Evolutionary conservation across 305 asterid genomes (phyloP), one percentile per base, ranked within the genome.

Genomic region (Rubia occidens): DNA sequence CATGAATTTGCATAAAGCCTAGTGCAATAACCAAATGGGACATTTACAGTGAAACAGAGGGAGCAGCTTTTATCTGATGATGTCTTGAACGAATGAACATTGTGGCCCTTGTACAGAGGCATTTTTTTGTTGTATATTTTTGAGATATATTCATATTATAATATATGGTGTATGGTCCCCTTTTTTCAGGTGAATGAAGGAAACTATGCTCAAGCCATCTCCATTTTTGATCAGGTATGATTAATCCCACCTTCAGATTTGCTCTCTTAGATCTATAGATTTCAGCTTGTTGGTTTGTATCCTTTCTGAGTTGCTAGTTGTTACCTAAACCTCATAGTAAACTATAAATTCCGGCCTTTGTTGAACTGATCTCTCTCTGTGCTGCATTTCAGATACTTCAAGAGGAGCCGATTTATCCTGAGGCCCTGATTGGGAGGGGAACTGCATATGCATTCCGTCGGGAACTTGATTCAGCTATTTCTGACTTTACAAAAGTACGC

Each of bases 391-490:
- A 94, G 99, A 90, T 94, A 75, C 86, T 94, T 69, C 79, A 81
- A 80, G 95, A 90, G 77, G 96, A 94, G 67, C 95, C 99, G 47
- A 90, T 77, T 74, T 95, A 95, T 79, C 91, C 96, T 11, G 99
- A 95, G 84, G 97, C 99, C 69, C 78, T 95, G 72, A 86, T 95
- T 76, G 99, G 99, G 77, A 84, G 99, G 82, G 99, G 99, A 78
- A 95, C 99, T n/a, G 96, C 99, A 58, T 88, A 89, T 86, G 99
- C 99, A 76, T 95, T 95, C 75, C 91, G 88, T 77, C 86, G 96
- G 73, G 99, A 95, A 83, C 88, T 95, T 62, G 94, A 89, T 78
- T 78, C 94, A 68, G 99, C 99, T 79, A 95, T 95, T 83, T 85
- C 85, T 73, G 99, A 95, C 89, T 95, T 95, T 84, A 78, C 97